Evolutionary conservation across 139 green algal species (phyloP).

Genomic region (Dunaliella primolecta): DNA sequence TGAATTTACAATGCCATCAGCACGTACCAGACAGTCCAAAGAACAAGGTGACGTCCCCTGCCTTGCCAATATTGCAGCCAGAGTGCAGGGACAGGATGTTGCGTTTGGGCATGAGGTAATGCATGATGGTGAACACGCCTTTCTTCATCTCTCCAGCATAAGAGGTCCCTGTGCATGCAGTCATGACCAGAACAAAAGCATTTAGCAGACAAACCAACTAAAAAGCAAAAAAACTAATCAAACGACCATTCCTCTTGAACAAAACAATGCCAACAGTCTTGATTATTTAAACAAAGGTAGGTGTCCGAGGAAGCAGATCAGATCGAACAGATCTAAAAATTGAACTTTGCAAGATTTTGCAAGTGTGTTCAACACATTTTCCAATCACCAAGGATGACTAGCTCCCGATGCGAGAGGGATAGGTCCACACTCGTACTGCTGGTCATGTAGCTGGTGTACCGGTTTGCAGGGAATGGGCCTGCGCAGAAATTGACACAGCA

Average conservation of each 20-base stretch:
- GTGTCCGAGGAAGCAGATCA: too few species aligned
- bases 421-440: slow-evolving; percentile 84
- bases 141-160: slow-evolving; percentile 97
- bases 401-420: slow-evolving; percentile 69
- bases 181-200: background rate
- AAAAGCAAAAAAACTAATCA: slow-evolving; percentile 57
- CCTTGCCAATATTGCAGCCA: slow-evolving; percentile 78
- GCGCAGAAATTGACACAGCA: background rate
- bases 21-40: slow-evolving; percentile 72
- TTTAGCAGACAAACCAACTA: background rate
- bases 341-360: too few species aligned
- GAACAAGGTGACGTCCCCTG: slow-evolving; percentile 76
- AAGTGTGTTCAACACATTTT: too few species aligned
- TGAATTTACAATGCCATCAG: too few species aligned
- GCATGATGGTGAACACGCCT: slow-evolving; percentile 66
- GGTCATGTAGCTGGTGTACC: slow-evolving; percentile 63
- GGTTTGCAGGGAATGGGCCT: slow-evolving; percentile 28
- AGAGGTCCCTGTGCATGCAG: slow-evolving; percentile 67
- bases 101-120: slow-evolving; percentile 85
- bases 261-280: too few species aligned
- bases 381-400: slow-evolving; percentile 68
- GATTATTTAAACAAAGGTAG: too few species aligned
- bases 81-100: slow-evolving; percentile 87
- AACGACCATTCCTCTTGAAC: too few species aligned
- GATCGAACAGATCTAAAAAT: too few species aligned